These are phyloP conservation scores for Pseudonitzschia delicatissima DNA, from an alignment of 108 stramenopile genomes.

Conservation along the genomic window DNA sequence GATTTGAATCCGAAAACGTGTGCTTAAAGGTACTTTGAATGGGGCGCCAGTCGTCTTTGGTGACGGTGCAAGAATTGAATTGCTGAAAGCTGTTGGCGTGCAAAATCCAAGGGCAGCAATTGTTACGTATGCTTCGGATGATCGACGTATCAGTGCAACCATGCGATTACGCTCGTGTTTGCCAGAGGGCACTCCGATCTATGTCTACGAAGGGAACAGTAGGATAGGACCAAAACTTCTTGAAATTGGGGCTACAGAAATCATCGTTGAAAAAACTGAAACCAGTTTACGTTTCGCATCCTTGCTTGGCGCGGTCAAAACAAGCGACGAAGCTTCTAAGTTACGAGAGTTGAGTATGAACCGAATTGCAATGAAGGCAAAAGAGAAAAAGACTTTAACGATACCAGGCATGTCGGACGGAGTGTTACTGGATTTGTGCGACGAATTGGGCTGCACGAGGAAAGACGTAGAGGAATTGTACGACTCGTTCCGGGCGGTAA, in stretches of 20 bases:
- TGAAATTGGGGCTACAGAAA: slow-evolving; percentile 64
- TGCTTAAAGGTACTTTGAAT: slow-evolving; percentile 42
- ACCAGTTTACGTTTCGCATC: slow-evolving; percentile 31
- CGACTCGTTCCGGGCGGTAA: slow-evolving; percentile 15
- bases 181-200: slow-evolving; percentile 61
- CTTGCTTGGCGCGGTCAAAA: slow-evolving; percentile 21
- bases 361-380: not conserved
- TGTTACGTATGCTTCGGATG: slow-evolving; percentile 42
- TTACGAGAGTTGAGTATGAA: slow-evolving; percentile 8
- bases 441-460: slow-evolving; percentile 12
- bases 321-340: slow-evolving; percentile 2
- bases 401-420: slow-evolving; percentile 16
- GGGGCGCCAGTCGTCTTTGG: slow-evolving; percentile 69
- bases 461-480: slow-evolving; percentile 18
- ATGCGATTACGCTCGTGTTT: slow-evolving; percentile 50
- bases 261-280: slow-evolving; percentile 42
- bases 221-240: slow-evolving; percentile 37
- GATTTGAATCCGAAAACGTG: slow-evolving; percentile 50
- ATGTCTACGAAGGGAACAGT: slow-evolving; percentile 45
- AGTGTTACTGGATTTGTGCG: slow-evolving; percentile 12
- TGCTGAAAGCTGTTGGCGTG: slow-evolving; percentile 65
- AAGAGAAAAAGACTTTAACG: not conserved
- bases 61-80: slow-evolving; percentile 48
- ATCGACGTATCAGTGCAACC: slow-evolving; percentile 49
- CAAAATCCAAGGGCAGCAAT: slow-evolving; percentile 55